Base-by-base conservation (phyloP, 768 basidiomycete species). In the Favolaschia claudopus region DNA sequence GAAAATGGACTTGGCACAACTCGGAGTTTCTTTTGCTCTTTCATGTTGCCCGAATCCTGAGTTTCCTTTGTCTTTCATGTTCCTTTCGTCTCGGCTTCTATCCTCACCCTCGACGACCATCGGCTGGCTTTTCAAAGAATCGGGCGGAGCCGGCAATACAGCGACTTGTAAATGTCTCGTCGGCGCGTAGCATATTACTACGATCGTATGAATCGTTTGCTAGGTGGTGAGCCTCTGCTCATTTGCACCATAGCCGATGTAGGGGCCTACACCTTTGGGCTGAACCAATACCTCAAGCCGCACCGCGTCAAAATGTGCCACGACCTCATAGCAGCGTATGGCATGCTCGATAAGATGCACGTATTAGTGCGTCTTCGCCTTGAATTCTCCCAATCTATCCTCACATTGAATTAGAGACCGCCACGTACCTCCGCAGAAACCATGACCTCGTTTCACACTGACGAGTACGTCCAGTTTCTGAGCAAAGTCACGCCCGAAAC, bases 401-500 rank as follows among this genome's bases (percentile, higher is more conserved):
- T 47, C 14, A 45, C 15, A 22, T 7, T 31, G n/a, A n/a, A 58
- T 9, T 67, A 93, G 91, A 82, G 80, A 68, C 88, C 94, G 6
- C 83, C 80, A 63, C 82, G 92, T 19, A 88, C 92, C 5, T 81
- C 85, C 0, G 84, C 89, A 14, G 83, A 88, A 67, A 82, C 85
- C 22, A 91, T 99, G 91, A 90, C 92, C n/a, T 78, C 89, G 12
- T 99, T 99, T 75, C 97, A 99, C 73, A 95, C 96, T 20, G 97
- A 99, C 78, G 97, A 99, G 82, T 99, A 97, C 75, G 84, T 99
- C 57, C 88, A 99, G 67, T 96, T 99, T 67, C 77, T 99, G 40
- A 82, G 86, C 51, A 84, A 86, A 44, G 96, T 99, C 25, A 93
- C 90, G 0, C 96, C 96, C 1, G 97, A 99, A 74, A 96, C 92